Percentiles rank a stretch among this genome's conserved stretches.
Conservation (phyloP, 306 rosid genomes). For the Myrica gale region DNA sequence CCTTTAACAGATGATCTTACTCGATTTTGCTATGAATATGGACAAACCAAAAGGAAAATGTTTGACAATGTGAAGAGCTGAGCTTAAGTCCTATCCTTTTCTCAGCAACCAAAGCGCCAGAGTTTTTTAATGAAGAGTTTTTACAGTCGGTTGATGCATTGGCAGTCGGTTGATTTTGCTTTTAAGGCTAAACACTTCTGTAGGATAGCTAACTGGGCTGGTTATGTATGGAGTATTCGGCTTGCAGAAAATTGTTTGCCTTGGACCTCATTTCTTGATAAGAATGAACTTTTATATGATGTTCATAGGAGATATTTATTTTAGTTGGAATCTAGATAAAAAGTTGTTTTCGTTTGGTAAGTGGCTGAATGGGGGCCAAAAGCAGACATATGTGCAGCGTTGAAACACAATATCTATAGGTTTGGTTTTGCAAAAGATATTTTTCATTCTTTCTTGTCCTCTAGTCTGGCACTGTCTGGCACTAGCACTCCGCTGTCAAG, state of each 20-base stretch:
- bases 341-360: background rate
- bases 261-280: background rate
- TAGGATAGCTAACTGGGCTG: background rate
- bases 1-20: background rate
- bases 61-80: conserved; percentile 2
- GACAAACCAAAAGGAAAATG: background rate
- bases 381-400: background rate
- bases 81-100: background rate
- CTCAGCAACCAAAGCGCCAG: background rate
- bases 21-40: background rate
- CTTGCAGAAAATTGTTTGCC: background rate
- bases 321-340: background rate
- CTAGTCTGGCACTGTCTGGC: conserved; percentile 15
- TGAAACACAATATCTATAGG: background rate
- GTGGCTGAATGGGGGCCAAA: conserved; percentile 14
- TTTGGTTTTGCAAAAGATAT: background rate
- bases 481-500: conserved; percentile 2
- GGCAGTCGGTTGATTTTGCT: background rate
- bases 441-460: background rate
- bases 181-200: background rate
- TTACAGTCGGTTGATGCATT: background rate
- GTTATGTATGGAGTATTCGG: background rate
- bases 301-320: background rate
- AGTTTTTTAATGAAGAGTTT: background rate
- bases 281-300: background rate